These are phyloP conservation scores for Cyathus pygmaeus DNA, from an alignment of 1,284 basidiomycete species.

Conservation along the genomic window DNA sequence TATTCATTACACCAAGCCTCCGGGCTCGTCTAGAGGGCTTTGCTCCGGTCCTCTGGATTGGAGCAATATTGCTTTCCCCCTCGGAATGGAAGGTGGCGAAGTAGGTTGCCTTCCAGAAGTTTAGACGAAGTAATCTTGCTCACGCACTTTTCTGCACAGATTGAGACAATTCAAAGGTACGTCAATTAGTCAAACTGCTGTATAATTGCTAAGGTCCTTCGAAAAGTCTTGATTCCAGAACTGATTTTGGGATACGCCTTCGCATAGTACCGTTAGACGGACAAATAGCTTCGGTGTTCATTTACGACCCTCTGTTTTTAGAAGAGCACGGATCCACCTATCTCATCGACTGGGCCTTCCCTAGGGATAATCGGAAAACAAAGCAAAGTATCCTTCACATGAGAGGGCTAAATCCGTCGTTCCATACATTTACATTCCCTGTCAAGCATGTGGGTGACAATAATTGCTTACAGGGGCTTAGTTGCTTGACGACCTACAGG, in stretches of 20 bases:
- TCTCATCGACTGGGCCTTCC: slow-evolving; percentile 62
- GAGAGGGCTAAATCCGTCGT: slow-evolving; percentile 31
- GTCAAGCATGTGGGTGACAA: slow-evolving; percentile 48
- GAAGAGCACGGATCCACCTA: slow-evolving; percentile 48
- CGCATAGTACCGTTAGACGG: slow-evolving; percentile 32
- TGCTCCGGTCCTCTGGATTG: too few relatives aligned
- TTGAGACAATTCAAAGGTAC: not conserved
- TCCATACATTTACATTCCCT: slow-evolving; percentile 61
- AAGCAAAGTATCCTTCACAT: slow-evolving; percentile 43
- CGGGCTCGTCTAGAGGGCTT: too few relatives aligned
- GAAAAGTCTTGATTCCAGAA: slow-evolving; percentile 41
- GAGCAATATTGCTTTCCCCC: too few relatives aligned
- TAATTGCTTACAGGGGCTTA: not conserved
- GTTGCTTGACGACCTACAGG: slow-evolving; percentile 29
- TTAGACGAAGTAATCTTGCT: too few relatives aligned
- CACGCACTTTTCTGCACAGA: not conserved
- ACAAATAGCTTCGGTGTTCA: slow-evolving; percentile 50
- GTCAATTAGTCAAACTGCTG: too few relatives aligned
- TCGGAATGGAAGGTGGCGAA: too few relatives aligned
- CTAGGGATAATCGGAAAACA: slow-evolving; percentile 40
- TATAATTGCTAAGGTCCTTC: slow-evolving; percentile 4
- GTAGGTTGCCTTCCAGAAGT: too few relatives aligned
- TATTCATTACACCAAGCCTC: too few relatives aligned
- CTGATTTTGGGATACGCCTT: slow-evolving; percentile 49
- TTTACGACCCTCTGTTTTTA: slow-evolving; percentile 63